Evolutionary conservation across 2,329 filamentous ascomycete genomes (phyloP).

Genomic region (Fusarium chlamydosporum): DNA sequence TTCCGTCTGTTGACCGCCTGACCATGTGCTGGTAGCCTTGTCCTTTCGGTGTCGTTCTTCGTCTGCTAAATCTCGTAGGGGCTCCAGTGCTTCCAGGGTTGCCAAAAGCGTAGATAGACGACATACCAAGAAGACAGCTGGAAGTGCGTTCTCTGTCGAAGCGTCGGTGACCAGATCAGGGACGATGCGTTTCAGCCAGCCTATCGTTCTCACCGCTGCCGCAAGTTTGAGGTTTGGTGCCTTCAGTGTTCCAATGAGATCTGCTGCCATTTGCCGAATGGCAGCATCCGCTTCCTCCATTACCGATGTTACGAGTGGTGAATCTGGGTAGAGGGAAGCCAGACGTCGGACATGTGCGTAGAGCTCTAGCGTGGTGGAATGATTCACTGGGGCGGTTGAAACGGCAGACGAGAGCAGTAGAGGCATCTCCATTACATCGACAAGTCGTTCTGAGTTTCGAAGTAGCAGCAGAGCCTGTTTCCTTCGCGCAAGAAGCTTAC

Average conservation of each 20-base stretch:
- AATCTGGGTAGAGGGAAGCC: conserved; percentile 84
- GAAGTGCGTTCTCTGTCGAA: conserved; percentile 75
- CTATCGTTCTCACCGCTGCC: conserved; percentile 88
- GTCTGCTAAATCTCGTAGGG: conserved; percentile 88
- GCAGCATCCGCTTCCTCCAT: conserved; percentile 83
- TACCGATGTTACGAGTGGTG: conserved; percentile 80
- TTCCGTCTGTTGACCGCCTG: conserved; percentile 90
- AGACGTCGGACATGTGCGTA: conserved; percentile 94
- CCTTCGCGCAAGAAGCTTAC: conserved; percentile 78
- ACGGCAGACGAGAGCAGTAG: conserved; percentile 86
- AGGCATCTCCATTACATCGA: conserved; percentile 92
- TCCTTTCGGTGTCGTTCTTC: conserved; percentile 75
- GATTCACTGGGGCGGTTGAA: conserved; percentile 75
- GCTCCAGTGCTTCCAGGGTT: conserved; percentile 86
- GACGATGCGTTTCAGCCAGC: conserved; percentile 88
- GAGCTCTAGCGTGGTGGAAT: conserved; percentile 90
- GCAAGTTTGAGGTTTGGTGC: conserved; percentile 87
- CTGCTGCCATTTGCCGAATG: conserved; percentile 89
- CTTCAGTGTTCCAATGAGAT: conserved; percentile 83
- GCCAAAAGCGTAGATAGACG: conserved; percentile 82
- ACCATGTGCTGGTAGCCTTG: conserved; percentile 64
- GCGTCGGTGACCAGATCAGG: conserved; percentile 73
- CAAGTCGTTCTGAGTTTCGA: conserved; percentile 88
- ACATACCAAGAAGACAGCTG: conserved; percentile 88
- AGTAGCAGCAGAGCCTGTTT: conserved; percentile 85